A percentile compares a stretch with the other conserved stretches of the same genome.
These are phyloP conservation scores for Jaltomata sinuosa DNA, from an alignment of 257 asterid species.

Conservation along the genomic window DNA sequence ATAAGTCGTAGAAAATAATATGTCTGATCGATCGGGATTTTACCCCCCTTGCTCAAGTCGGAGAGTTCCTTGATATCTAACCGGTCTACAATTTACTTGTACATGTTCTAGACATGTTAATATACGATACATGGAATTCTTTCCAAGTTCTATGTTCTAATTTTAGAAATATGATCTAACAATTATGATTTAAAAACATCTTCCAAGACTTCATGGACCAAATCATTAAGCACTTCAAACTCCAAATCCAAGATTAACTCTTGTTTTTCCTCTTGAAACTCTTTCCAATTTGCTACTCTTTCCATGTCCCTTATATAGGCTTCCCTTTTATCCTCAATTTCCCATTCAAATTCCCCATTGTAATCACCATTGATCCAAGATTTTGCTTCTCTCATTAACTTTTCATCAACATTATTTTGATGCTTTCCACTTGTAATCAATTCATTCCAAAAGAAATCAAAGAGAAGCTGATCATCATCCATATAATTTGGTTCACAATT, in stretches of 20 bases:
- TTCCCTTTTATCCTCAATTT: conserved; percentile 24
- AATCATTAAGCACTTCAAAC: conserved; percentile 22
- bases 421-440: conserved; percentile 6
- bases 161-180: not conserved
- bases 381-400: conserved; percentile 19
- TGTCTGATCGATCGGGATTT: not conserved
- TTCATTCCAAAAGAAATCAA: conserved; percentile 48
- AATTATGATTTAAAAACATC: conserved; percentile 14
- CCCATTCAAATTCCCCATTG: conserved; percentile 46
- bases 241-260: conserved; percentile 39
- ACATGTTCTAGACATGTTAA: not conserved
- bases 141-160: not conserved
- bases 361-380: conserved; percentile 37
- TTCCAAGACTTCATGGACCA: conserved; percentile 32
- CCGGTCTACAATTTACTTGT: not conserved
- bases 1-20: not conserved
- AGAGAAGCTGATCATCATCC: conserved; percentile 9
- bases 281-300: conserved; percentile 36
- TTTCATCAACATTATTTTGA: conserved; percentile 10
- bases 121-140: not conserved
- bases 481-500: not conserved
- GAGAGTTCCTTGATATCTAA: not conserved
- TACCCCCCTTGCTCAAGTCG: not conserved
- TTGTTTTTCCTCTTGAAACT: conserved; percentile 34
- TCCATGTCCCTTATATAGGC: conserved; percentile 53